These are phyloP conservation scores for Boletales sp. DNA, from an alignment of 768 basidiomycete genomes.

Conservation along the genomic window DNA sequence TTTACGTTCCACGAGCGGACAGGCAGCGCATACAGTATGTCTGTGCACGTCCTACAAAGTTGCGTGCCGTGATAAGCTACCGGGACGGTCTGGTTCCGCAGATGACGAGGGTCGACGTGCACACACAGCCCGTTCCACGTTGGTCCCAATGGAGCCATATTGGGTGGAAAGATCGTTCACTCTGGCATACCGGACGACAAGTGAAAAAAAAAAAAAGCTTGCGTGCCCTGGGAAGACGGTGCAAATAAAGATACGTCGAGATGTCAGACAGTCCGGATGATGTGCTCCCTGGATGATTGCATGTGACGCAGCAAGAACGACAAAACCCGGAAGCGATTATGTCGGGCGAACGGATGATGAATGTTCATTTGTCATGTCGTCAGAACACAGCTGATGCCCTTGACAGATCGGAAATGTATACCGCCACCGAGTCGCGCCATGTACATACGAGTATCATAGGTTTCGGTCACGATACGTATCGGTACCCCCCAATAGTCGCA, in stretches of 20 bases:
- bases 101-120: neutral
- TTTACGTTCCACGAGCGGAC: neutral
- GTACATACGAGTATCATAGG: neutral
- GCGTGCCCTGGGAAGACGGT: slow-evolving; percentile 3
- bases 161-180: neutral
- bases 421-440: neutral
- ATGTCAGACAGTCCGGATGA: neutral
- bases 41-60: neutral
- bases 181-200: slow-evolving; percentile 1
- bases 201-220: neutral
- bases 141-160: neutral
- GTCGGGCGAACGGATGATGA: neutral
- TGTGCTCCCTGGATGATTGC: neutral
- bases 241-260: neutral
- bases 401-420: slow-evolving; percentile 6
- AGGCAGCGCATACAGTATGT: no score
- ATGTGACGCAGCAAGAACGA: neutral
- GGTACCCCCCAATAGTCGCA: neutral
- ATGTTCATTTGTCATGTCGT: slow-evolving; percentile 7
- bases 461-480: neutral
- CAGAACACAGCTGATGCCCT: neutral
- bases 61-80: neutral
- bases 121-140: neutral
- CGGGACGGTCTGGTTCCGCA: neutral
- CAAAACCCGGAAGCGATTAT: neutral